Base-by-base conservation (phyloP, 306 rosid genomes). In the Astragalus membranaceus region DNA sequence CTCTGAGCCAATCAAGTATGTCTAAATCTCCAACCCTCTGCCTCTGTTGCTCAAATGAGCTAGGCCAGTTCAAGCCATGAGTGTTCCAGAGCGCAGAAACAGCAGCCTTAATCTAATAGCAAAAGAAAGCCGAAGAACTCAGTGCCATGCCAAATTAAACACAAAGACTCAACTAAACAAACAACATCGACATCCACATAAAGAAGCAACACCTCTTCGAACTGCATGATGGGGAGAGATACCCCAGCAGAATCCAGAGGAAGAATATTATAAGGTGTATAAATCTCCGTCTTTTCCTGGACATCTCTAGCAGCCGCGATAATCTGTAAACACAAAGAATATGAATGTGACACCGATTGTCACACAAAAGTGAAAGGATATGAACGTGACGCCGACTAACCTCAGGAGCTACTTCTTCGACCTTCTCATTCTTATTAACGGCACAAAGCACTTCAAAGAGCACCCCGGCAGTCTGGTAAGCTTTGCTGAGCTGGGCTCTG, bases 351-450 rank as follows among this genome's bases (percentile, higher is more conserved):
- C 11, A 11, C 51, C 47, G 63, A 16, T 6, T 60, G 42, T 29
- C 36, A 39, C 41, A 20, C 54, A 65, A 50, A 65, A 36, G 54
- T 42, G 48, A 77, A 54, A 44, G 36, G 41, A 74, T n/a, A 29
- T 64, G 41, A 64, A 76, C 32, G 43, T 33, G 50, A 26, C 30
- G 2, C 4, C 30, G 73, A 81, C 90, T 53, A 61, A 90, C 99
- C 99, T 94, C 99, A 12, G 99, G 99, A 75, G 99, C 88, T 79
- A 94, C 98, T 87, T 94, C 98, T 82, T 94, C 97, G 43, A 88
- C 96, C 79, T 94, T 89, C 88, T 91, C 97, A 23, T 89, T 84
- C 90, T 94, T 94, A 69, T 94, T 94, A 62, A 94, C 99, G 1
- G 95, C 99, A 58, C 99, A 94, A 57, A 91, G 95, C 79, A 94